phyloP scores from a whole-genome alignment of 208 protist genomes.

The Angomonas desouzai region DNA sequence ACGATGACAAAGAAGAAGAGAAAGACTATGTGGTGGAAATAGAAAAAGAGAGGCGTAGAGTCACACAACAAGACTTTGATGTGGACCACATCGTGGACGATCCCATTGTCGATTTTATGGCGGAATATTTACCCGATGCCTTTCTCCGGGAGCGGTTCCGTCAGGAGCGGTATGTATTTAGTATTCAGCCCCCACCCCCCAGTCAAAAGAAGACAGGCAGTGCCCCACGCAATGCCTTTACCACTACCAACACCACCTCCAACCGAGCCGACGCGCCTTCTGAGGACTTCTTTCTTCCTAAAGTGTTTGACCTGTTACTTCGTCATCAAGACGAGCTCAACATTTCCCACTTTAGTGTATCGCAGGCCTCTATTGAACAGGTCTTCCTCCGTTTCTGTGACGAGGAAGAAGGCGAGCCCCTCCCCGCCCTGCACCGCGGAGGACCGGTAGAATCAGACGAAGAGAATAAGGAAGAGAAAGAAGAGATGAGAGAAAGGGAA shows the following conservation, averaged over 20 bases:
- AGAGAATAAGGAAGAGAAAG: background rate
- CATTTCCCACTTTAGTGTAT: conserved; percentile 50
- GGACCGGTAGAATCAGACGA: background rate
- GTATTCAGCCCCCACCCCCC: background rate
- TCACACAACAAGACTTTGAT: background rate
- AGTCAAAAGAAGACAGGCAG: background rate
- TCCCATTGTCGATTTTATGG: conserved; percentile 7
- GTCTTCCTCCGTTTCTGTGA: conserved; percentile 41
- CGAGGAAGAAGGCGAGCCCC: conserved; percentile 13
- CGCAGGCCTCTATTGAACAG: conserved; percentile 53
- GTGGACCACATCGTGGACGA: background rate
- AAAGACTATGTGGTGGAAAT: too few species aligned
- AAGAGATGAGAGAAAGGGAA: conserved; percentile 1
- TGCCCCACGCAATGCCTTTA: background rate
- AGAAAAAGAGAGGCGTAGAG: background rate
- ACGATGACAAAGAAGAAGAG: background rate
- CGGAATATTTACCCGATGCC: background rate
- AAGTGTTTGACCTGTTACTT: conserved; percentile 24
- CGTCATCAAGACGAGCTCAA: background rate
- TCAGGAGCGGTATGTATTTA: conserved; percentile 4
- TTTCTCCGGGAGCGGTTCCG: conserved; percentile 1
- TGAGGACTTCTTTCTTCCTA: conserved; percentile 14
- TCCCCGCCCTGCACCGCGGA: background rate
- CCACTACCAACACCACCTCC: background rate
- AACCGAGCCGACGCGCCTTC: conserved; percentile 12